A percentile compares a stretch with the other conserved stretches of the same genome.
phyloP scores from a whole-genome alignment of 2,329 filamentous ascomycete species.

The Parastagonospora nodorum region DNA sequence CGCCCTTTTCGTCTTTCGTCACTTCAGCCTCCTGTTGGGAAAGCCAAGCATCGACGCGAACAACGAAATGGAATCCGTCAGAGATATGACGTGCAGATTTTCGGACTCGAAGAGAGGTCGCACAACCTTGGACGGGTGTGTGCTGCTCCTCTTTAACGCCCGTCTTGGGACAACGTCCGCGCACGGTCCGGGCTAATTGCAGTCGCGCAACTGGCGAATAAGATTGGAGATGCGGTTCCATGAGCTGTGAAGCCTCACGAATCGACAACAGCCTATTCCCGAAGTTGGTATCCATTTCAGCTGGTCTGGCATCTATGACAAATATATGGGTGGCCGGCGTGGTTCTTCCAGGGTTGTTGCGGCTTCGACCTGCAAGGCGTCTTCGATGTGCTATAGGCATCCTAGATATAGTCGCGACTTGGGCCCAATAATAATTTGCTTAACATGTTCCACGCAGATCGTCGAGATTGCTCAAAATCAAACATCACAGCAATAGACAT shows the following conservation, averaged over 20 bases:
- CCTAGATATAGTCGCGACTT: too few relatives aligned
- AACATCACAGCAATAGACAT: not conserved
- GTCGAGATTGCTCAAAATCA: too few relatives aligned
- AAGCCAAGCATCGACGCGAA: not conserved
- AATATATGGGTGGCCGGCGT: too few relatives aligned
- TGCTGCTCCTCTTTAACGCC: slow-evolving; percentile 1
- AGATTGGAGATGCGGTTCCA: slow-evolving; percentile 1
- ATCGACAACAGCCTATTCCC: slow-evolving; percentile 3
- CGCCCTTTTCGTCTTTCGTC: not conserved
- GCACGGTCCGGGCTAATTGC: slow-evolving; percentile 4
- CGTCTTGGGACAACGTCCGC: slow-evolving; percentile 1
- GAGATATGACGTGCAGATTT: slow-evolving; percentile 1
- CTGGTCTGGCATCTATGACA: too few relatives aligned
- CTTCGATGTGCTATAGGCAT: too few relatives aligned
- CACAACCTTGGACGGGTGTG: not conserved
- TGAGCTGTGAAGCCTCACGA: slow-evolving; percentile 1
- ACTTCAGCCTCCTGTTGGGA: not conserved
- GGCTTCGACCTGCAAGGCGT: too few relatives aligned
- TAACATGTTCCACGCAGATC: too few relatives aligned
- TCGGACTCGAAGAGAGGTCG: not conserved
- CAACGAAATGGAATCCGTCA: not conserved
- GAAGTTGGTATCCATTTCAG: not conserved
- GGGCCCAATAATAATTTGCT: too few relatives aligned
- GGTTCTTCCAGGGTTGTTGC: too few relatives aligned
- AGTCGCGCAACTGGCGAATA: slow-evolving; percentile 3